These are phyloP conservation scores for Auricularia auricula-judae DNA, from an alignment of 768 basidiomycete species.

Conservation along the genomic window DNA sequence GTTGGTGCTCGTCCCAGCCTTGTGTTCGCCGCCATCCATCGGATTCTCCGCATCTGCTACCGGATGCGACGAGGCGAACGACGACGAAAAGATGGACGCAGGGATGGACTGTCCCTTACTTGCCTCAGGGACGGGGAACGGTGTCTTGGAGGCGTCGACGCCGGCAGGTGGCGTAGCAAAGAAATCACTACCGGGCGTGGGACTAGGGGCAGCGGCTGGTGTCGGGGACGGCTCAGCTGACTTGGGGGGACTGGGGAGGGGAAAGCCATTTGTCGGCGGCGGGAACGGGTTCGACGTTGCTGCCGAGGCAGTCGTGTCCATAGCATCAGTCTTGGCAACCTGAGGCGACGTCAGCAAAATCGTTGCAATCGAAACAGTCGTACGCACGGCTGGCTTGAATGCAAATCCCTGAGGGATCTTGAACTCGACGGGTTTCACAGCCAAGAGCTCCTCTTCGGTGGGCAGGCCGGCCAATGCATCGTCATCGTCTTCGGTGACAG, in stretches of 20 bases:
- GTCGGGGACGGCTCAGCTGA: too few relatives aligned
- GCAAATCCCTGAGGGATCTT: background rate
- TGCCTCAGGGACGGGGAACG: background rate
- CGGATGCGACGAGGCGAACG: background rate
- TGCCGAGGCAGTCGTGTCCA: background rate
- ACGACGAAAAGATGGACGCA: background rate
- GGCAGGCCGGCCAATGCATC: background rate
- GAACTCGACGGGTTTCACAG: background rate
- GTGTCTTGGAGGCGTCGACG: too few relatives aligned
- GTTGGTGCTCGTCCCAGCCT: background rate
- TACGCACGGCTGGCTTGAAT: background rate
- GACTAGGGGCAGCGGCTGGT: background rate
- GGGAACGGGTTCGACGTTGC: background rate
- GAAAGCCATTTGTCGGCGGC: background rate
- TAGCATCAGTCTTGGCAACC: background rate
- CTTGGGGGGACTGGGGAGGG: too few relatives aligned
- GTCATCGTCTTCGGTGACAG: background rate
- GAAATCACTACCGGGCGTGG: background rate
- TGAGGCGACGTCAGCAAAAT: background rate
- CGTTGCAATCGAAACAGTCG: too few relatives aligned
- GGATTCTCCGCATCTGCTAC: background rate
- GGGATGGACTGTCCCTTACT: background rate
- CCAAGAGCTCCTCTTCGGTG: background rate
- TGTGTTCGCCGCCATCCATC: background rate
- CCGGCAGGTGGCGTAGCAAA: background rate